Evolutionary conservation across 2,329 filamentous ascomycete genomes (phyloP), one percentile per base, ranked within the genome.

Genomic region (Aspergillus quadrilineatus): DNA sequence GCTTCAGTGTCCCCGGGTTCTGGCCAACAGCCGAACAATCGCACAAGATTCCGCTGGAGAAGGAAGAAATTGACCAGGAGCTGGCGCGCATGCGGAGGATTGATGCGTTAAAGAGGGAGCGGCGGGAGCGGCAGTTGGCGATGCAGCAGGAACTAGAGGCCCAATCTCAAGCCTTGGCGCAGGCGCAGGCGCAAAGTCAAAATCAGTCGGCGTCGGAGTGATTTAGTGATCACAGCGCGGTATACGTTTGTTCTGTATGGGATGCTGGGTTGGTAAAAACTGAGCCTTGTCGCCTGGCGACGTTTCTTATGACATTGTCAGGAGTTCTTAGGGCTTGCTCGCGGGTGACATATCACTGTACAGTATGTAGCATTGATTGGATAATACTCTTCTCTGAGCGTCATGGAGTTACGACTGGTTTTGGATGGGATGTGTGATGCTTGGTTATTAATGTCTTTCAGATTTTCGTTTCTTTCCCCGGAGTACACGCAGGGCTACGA

Each of bases 1-100:
- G 91, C 62, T 99, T 99, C 80, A 79, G 84, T 47, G 90, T 97
- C 1, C 87, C 89, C 22, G 89, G 89, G 56, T 99, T 99, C 81
- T 99, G 94, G 94, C 94, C 94, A 29, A 90, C 87, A 68, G 81
- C 75, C 7, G 74, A 76, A 58, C 76, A 80, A 60, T 81, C 80
- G 60, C 78, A 82, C 61, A 76, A 75, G 51, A 81, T 83, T n/a
- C 80, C 81, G 0, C 65, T 77, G 17, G 79, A 82, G 44, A 79
- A 77, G 10, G 79, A 80, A 28, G 77, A 81, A 53, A 94, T 99
- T 68, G 83, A 87, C 56, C 83, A 82, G 60, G 94, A 99, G 78
- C 79, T 95, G 63, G 82, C 89, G 70, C 80, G 90, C 62, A 80
- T 94, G 72, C 66, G 72, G 29, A 67, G 63, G 65, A 71, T 86